Percentiles rank a stretch among this genome's conserved stretches.
phyloP scores from a whole-genome alignment of 257 asterid genomes.

The Primulina eburnea region DNA sequence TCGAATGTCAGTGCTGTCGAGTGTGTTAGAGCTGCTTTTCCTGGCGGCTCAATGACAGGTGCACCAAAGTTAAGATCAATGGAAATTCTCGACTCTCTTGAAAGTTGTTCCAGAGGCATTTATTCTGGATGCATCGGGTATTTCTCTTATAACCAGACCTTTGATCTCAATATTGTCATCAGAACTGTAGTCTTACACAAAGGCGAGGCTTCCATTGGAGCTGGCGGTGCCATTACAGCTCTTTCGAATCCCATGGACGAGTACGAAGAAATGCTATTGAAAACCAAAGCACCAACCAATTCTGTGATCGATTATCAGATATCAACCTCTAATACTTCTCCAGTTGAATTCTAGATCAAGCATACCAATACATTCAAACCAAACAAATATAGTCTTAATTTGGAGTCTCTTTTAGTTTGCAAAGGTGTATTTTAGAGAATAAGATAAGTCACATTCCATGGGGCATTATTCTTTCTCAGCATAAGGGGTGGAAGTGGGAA shows the following conservation, averaged over 20 bases:
- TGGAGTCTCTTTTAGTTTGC: neutral
- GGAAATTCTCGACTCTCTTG: conserved; percentile 87
- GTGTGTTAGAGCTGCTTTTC: conserved; percentile 86
- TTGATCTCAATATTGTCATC: conserved; percentile 90
- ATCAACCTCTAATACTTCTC: neutral
- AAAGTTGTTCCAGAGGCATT: conserved; percentile 77
- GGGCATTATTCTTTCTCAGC: neutral
- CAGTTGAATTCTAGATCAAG: conserved; percentile 4
- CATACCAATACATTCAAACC: neutral
- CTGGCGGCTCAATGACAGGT: conserved; percentile 99
- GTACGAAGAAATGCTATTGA: conserved; percentile 88
- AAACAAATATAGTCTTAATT: neutral
- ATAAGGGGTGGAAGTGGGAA: neutral
- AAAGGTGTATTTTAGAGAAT: neutral
- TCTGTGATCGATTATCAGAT: conserved; percentile 50
- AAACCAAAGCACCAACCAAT: conserved; percentile 74
- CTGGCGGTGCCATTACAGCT: conserved; percentile 94
- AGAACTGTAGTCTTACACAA: conserved; percentile 67
- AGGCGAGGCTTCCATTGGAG: conserved; percentile 83
- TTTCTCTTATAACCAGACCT: conserved; percentile 82
- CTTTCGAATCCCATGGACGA: conserved; percentile 79
- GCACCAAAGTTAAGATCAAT: conserved; percentile 96
- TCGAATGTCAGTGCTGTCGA: conserved; percentile 59
- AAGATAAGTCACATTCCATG: neutral
- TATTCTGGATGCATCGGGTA: conserved; percentile 96